Conservation (phyloP, 495 filamentous ascomycete genomes). For the Viridothelium virens region DNA sequence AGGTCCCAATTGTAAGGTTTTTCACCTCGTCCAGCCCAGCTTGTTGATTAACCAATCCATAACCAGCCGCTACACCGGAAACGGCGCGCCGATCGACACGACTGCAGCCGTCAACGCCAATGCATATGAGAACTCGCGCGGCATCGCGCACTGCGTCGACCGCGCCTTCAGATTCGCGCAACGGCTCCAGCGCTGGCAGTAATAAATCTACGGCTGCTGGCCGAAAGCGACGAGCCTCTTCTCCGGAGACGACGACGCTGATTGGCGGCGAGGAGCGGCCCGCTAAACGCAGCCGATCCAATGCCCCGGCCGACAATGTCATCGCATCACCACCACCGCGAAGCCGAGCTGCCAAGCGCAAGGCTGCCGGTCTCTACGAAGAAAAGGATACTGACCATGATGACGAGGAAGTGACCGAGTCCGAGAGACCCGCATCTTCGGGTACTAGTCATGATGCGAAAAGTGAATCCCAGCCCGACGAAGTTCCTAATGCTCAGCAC, state of each 20-base stretch:
- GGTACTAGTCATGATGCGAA: constrained; percentile 1
- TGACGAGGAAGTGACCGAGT: neutral
- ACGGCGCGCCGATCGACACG: constrained; percentile 20
- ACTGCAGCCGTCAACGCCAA: constrained; percentile 31
- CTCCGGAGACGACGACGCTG: constrained; percentile 8
- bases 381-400: constrained; percentile 9
- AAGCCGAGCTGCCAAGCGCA: constrained; percentile 20
- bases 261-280: constrained; percentile 6
- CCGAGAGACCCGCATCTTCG: neutral
- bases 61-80: constrained; percentile 8
- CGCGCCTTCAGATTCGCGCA: constrained; percentile 20
- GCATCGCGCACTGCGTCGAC: constrained; percentile 29
- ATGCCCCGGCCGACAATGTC: constrained; percentile 8
- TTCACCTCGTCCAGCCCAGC: constrained; percentile 12
- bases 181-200: constrained; percentile 20
- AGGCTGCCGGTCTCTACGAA: constrained; percentile 1
- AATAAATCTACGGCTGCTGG: constrained; percentile 17
- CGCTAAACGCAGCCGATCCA: constrained; percentile 11
- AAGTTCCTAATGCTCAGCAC: neutral
- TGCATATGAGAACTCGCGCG: constrained; percentile 31
- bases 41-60: constrained; percentile 9
- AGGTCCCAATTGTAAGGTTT: constrained; percentile 2
- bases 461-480: neutral
- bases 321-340: neutral
- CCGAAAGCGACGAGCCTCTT: constrained; percentile 24